Conservation (phyloP, 129 eudicot genomes). For the Helianthus tuberosus region DNA sequence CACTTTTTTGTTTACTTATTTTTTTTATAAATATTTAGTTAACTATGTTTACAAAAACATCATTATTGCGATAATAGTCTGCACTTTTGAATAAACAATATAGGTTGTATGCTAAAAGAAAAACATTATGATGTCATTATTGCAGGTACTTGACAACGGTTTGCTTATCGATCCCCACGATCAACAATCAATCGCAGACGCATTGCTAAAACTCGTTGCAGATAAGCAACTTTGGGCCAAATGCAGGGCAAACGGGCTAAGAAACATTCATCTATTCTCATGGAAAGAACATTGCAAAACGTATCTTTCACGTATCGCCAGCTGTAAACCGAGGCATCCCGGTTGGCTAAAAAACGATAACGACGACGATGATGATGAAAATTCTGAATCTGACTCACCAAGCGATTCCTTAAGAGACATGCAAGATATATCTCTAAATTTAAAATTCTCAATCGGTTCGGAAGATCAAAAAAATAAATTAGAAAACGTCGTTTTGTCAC, state of each 20-base stretch:
- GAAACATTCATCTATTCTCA: conserved; percentile 93
- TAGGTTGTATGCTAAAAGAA: neutral
- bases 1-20: neutral
- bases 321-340: conserved; percentile 89
- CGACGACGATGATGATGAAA: conserved; percentile 72
- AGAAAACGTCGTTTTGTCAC: conserved; percentile 64
- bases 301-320: conserved; percentile 76
- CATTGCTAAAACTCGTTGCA: conserved; percentile 90
- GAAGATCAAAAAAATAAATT: conserved; percentile 58
- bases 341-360: conserved; percentile 71
- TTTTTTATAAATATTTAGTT: neutral
- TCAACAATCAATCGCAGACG: conserved; percentile 89
- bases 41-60: neutral
- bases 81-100: neutral
- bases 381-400: conserved; percentile 90
- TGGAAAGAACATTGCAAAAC: conserved; percentile 98
- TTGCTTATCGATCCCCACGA: conserved; percentile 95
- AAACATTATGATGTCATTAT: conserved; percentile 12
- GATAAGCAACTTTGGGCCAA: conserved; percentile 95
- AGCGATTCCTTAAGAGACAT: conserved; percentile 93
- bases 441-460: conserved; percentile 73
- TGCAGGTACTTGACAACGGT: conserved; percentile 95
- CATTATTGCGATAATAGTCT: neutral
- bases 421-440: conserved; percentile 90
- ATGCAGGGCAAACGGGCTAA: conserved; percentile 86